Evolutionary conservation across 2,329 filamentous ascomycete species (phyloP).

Genomic region (Neoascochyta sp.): DNA sequence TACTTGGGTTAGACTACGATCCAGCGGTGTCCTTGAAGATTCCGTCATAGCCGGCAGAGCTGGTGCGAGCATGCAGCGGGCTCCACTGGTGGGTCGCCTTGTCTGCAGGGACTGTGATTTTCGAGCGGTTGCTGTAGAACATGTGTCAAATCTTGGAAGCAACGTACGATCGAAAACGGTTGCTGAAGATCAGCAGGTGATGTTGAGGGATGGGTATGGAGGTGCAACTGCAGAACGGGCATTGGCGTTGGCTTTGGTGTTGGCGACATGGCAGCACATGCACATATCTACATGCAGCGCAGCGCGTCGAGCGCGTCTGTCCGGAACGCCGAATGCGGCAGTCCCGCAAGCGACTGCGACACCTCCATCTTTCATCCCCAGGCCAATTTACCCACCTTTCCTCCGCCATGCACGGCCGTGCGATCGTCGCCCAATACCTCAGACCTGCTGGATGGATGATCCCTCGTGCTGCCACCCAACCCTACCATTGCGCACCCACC

Average conservation of each 20-base stretch:
- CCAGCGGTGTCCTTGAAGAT: conserved; percentile 1
- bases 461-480: conserved; percentile 3
- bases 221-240: too few relatives aligned
- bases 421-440: conserved; percentile 5
- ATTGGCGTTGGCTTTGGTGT: conserved; percentile 4
- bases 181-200: conserved; percentile 1
- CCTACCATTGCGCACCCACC: conserved; percentile 1
- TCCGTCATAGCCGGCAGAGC: conserved; percentile 9
- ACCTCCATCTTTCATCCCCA: conserved; percentile 4
- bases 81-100: conserved; percentile 4
- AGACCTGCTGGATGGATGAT: conserved; percentile 9
- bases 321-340: conserved; percentile 4
- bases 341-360: conserved; percentile 1
- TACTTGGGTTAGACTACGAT: conserved; percentile 2
- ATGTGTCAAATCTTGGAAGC: conserved; percentile 2
- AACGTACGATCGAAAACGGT: conserved; percentile 5
- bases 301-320: conserved; percentile 2
- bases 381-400: conserved; percentile 3
- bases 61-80: conserved; percentile 4
- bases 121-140: conserved; percentile 1
- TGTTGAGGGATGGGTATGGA: conserved; percentile 5
- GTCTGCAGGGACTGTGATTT: conserved; percentile 6
- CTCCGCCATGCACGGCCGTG: conserved; percentile 4
- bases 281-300: too few relatives aligned
- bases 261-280: conserved; percentile 1